Percentiles rank a stretch among this genome's conserved stretches.
phyloP scores from a whole-genome alignment of 139 green algal species.

The Coelastrella sp. region DNA sequence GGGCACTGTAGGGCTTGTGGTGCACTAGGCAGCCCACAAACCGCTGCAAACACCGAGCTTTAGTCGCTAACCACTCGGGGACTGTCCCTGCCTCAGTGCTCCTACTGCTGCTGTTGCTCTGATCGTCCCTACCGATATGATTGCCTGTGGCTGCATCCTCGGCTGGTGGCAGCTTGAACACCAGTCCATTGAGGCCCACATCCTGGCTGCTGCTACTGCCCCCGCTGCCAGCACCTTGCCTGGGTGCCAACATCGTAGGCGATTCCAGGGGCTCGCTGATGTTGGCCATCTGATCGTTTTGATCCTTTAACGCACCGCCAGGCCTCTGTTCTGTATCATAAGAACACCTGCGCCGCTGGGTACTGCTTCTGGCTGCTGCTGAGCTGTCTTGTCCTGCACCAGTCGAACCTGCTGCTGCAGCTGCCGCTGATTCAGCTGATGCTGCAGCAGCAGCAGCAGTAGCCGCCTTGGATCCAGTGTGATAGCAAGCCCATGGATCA shows the following conservation, averaged over 20 bases:
- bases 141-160: background rate
- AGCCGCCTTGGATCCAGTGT: background rate
- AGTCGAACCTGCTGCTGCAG: background rate
- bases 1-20: slow-evolving; percentile 1
- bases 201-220: background rate
- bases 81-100: background rate
- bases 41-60: slow-evolving; percentile 10
- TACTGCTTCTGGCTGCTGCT: background rate
- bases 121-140: background rate
- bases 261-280: too few species aligned
- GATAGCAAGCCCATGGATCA: slow-evolving; percentile 26
- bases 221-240: background rate
- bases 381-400: too few species aligned
- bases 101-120: slow-evolving; percentile 7
- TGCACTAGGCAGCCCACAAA: slow-evolving; percentile 39
- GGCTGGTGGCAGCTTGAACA: background rate
- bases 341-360: background rate
- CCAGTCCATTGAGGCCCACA: background rate
- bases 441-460: background rate
- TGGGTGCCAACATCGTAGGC: too few species aligned
- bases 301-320: background rate
- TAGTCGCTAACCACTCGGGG: slow-evolving; percentile 5
- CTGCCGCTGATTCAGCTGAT: background rate
- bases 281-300: background rate
- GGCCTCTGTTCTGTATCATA: background rate